Base-by-base conservation (phyloP, 257 asterid genomes). In the Cinchona pubescens region DNA sequence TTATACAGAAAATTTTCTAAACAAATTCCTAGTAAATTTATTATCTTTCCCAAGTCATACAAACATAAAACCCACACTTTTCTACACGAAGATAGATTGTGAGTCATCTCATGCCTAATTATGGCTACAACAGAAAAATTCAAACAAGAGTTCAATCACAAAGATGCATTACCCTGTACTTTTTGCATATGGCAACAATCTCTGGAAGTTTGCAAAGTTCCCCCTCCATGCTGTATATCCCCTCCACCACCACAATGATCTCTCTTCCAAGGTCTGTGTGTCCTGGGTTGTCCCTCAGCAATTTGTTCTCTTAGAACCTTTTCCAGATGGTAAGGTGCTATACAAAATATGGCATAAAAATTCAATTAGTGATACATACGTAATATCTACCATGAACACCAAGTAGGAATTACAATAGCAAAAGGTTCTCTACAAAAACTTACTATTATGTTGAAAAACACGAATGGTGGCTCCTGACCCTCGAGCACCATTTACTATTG, bases 151-250 rank as follows among this genome's bases (percentile, higher is more conserved):
- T 40, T 72, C 40, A 66, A 78, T 45, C 38, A n/a, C 61, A 61
- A 78, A 61, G 69, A 85, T 38, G 63, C 56, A 51, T 63, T 80
- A 92, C 99, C 97, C 93, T 95, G 89, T 89, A 92, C 84, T 95
- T 95, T 86, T 95, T 95, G 94, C 99, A 92, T 81, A 92, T 84
- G 75, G 96, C 79, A 55, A 95, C 98, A 77, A 95, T 90, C 84
- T 95, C 99, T 61, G 99, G 99, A 78, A 95, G 97, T 76, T 92
- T 82, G 87, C 99, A 95, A 60, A 95, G 88, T 79, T 95, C 99
- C 71, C 99, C 99, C 79, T 95, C 99, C 99, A 95, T 95, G 82
- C 99, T 92, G 86, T 95, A 95, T 79, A 95, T 95, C 64, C 99
- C 99, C 86, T 95, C 99, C 90, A 95, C 99, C 82, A 95, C 87